Evolutionary conservation across 2,329 filamentous ascomycete genomes (phyloP), one percentile per base, ranked within the genome.

Genomic region (Mariannaea sp.): DNA sequence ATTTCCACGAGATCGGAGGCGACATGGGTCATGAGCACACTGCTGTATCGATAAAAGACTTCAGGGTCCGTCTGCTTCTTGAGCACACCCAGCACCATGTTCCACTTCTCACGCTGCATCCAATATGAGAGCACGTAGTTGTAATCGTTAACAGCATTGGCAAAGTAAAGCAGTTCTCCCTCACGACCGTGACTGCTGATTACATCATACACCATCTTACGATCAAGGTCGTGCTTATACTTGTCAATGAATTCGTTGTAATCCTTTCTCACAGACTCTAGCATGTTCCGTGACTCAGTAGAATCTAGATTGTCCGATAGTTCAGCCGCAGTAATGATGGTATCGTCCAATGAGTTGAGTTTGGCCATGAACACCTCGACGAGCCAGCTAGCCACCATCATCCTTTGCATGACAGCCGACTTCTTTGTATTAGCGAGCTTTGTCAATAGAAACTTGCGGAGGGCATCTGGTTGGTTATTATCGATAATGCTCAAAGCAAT

Each of bases 311-410:
- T 84, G 57, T 92, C 90, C 1, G 85, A 82, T 17, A 93, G 74
- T 69, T 96, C 92, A 0, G 91, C 90, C 65, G 90, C 89, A 0
- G 92, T 95, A 32, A 92, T 88, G 59, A 97, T 93, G 3, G 89
- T 92, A 71, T 99, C 94, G 67, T 99, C 94, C 3, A 99, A 80
- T 3, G 89, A 88, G 69, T 99, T 97, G 35, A 99, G 81, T 73
- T 96, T 97, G 5, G 92, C 90, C 92, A 99, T 99, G 72, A 93
- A 99, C 2, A 97, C 82, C 71, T 99, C 94, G 8, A 97, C 81
- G 36, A 99, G 81, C 94, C 94, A 99, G 61, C 88, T 92, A 2
- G 93, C 90, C 60, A 97, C 86, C 91, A 99, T 96, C 59, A 90
- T 88, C 53, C 93, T 81, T 73, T 99, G 94, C 92, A 99, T 99